Conservation (phyloP, 2,329 filamentous ascomycete species). For the Colletotrichum tropicale region DNA sequence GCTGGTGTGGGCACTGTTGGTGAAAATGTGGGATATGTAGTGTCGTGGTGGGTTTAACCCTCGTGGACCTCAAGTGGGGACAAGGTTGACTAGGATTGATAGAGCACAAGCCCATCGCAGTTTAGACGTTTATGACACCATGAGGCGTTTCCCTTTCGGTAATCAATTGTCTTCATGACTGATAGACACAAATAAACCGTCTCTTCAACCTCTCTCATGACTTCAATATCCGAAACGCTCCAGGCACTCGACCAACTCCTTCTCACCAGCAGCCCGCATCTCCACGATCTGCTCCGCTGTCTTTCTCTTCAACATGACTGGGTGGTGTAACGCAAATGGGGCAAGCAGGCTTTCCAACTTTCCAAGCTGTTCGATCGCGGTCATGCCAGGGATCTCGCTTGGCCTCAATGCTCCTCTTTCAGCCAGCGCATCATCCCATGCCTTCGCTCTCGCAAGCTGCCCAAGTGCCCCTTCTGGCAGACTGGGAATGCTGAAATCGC, state of each 20-base stretch:
- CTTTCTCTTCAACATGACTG: neutral
- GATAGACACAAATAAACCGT: too few relatives aligned
- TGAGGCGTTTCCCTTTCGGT: too few relatives aligned
- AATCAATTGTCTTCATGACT: too few relatives aligned
- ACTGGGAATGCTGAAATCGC: neutral
- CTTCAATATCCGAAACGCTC: neutral
- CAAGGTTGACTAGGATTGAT: neutral
- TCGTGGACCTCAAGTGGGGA: neutral
- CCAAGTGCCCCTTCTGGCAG: neutral
- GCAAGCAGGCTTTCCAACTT: neutral
- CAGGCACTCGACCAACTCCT: neutral
- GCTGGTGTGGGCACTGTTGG: fast-evolving
- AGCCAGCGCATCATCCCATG: neutral
- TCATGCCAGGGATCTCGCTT: neutral
- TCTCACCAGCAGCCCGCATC: neutral
- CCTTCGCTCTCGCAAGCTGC: neutral
- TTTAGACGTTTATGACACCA: too few relatives aligned
- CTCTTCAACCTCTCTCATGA: neutral
- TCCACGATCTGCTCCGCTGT: neutral
- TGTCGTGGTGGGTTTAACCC: neutral
- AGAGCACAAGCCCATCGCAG: neutral
- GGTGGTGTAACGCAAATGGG: neutral
- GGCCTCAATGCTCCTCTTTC: neutral
- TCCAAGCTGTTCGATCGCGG: neutral
- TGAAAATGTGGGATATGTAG: neutral